A percentile compares a stretch with the other conserved stretches of the same genome.
Evolutionary conservation across 306 rosid genomes (phyloP).

Genomic region (Lotus japonicus): DNA sequence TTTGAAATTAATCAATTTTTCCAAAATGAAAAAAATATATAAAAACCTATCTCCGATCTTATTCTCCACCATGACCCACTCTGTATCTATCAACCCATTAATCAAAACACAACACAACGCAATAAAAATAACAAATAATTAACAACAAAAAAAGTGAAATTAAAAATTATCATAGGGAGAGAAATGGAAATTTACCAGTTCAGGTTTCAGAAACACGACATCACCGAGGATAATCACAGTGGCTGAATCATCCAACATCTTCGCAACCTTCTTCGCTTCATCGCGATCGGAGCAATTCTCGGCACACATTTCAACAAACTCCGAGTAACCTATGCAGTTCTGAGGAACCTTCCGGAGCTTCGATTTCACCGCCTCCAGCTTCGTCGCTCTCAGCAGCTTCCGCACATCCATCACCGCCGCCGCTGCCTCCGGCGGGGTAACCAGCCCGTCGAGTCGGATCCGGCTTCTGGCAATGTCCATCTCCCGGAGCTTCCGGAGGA

Average conservation of each 20-base stretch:
- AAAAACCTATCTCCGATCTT: slow-evolving; percentile 13
- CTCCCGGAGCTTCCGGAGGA: slow-evolving; percentile 44
- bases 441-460: slow-evolving; percentile 56
- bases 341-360: slow-evolving; percentile 37
- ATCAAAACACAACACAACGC: slow-evolving; percentile 15
- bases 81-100: slow-evolving; percentile 32
- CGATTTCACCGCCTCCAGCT: slow-evolving; percentile 54
- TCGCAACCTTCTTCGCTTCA: slow-evolving; percentile 40
- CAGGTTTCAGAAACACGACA: slow-evolving; percentile 58
- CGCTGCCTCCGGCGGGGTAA: slow-evolving; percentile 33
- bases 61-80: slow-evolving; percentile 31
- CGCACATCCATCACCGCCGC: slow-evolving; percentile 28
- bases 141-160: neutral
- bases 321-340: slow-evolving; percentile 43
- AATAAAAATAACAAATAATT: neutral
- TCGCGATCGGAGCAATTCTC: slow-evolving; percentile 47
- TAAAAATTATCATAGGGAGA: neutral
- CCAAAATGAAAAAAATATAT: no score
- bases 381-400: slow-evolving; percentile 56
- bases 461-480: slow-evolving; percentile 50
- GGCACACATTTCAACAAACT: slow-evolving; percentile 47
- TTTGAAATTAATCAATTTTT: no score
- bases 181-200: slow-evolving; percentile 47
- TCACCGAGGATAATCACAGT: slow-evolving; percentile 65
- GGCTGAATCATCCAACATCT: slow-evolving; percentile 62